Conservation (phyloP, 257 asterid genomes). For the Leptodermis oblonga region DNA sequence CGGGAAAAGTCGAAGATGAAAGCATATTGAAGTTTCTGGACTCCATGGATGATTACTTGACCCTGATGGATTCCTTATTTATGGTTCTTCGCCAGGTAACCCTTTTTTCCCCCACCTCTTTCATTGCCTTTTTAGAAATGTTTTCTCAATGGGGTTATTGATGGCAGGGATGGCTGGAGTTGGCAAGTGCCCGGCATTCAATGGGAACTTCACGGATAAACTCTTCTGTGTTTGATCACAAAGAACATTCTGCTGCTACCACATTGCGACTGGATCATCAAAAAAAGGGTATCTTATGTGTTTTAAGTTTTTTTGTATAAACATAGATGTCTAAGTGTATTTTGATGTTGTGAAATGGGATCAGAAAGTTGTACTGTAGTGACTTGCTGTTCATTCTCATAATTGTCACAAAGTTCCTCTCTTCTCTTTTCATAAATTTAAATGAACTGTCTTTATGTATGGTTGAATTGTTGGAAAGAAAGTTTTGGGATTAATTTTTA, state of each 20-base stretch:
- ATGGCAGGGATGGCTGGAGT: conserved; percentile 83
- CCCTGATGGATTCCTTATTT: no score
- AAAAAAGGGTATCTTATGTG: no score
- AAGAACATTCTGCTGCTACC: no score
- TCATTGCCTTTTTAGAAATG: no score
- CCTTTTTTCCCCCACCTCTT: no score
- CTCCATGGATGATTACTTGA: conserved; percentile 61
- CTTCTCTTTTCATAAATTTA: background rate
- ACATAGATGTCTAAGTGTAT: no score
- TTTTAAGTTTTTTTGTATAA: no score
- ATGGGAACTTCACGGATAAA: conserved; percentile 84
- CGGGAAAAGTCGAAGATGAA: conserved; percentile 28
- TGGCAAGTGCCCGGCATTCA: conserved; percentile 82
- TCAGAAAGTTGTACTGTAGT: background rate
- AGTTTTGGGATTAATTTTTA: background rate
- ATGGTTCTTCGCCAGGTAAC: conserved; percentile 85
- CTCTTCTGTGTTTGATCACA: conserved; percentile 59
- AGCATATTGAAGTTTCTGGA: no score
- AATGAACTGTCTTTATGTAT: background rate
- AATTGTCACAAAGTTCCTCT: no score
- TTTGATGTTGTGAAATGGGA: no score
- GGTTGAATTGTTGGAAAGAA: background rate
- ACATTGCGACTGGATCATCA: conserved; percentile 40
- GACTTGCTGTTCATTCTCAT: background rate
- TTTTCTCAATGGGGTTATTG: background rate